phyloP scores from a whole-genome alignment of 768 basidiomycete species.

The Kwoniella europaea region DNA sequence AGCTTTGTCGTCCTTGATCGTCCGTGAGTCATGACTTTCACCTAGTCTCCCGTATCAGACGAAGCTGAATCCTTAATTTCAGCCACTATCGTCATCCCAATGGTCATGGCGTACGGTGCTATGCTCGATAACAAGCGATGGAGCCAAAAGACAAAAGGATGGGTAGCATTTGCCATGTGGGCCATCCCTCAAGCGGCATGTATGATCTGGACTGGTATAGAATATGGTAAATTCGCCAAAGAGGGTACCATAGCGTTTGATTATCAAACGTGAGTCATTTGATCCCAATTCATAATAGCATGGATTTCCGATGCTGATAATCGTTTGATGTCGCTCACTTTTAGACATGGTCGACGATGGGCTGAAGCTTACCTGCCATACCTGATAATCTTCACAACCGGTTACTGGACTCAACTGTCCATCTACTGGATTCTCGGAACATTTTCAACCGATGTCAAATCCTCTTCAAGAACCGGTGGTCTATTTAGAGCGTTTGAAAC shows the following conservation, averaged over 20 bases:
- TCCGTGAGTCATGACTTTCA: slow-evolving; percentile 25
- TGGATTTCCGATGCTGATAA: too few species aligned
- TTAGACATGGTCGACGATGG: slow-evolving; percentile 15
- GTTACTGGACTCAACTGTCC: slow-evolving; percentile 24
- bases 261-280: slow-evolving; percentile 10
- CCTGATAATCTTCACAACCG: slow-evolving; percentile 27
- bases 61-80: not conserved
- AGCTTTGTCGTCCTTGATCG: slow-evolving; percentile 39
- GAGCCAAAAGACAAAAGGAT: slow-evolving; percentile 23
- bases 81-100: slow-evolving; percentile 26
- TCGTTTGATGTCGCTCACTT: too few species aligned
- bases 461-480: slow-evolving; percentile 25
- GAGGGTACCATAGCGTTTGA: slow-evolving; percentile 1
- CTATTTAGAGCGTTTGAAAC: slow-evolving; percentile 28
- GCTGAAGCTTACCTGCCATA: slow-evolving; percentile 31
- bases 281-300: too few species aligned
- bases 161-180: slow-evolving; percentile 21
- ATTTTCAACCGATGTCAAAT: slow-evolving; percentile 21
- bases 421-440: slow-evolving; percentile 31
- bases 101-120: slow-evolving; percentile 24
- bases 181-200: slow-evolving; percentile 19
- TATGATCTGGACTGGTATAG: slow-evolving; percentile 21
- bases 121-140: slow-evolving; percentile 25
- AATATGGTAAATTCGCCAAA: slow-evolving; percentile 17
- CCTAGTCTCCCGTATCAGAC: not conserved